Percentiles rank a stretch among this genome's conserved stretches.
Evolutionary conservation across 2,329 filamentous ascomycete species (phyloP).

Genomic region (Apiospora phragmitis): DNA sequence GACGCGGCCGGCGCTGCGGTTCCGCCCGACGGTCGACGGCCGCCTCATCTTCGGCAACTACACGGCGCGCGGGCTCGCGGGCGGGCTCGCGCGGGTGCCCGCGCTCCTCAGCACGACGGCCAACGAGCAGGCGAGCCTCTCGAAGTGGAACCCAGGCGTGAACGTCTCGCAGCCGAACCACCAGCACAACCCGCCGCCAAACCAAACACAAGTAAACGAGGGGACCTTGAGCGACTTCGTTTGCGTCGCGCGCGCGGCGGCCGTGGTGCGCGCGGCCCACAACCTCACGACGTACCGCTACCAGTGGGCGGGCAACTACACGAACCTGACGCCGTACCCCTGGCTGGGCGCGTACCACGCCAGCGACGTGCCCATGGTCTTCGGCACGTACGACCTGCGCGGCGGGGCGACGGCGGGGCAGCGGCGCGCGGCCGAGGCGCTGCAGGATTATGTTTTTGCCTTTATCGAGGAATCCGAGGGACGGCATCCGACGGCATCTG

Average conservation of each 20-base stretch:
- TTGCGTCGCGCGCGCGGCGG: slow-evolving; percentile 20
- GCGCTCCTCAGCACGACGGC: slow-evolving; percentile 33
- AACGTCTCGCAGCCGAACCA: slow-evolving; percentile 23
- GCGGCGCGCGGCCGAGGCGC: slow-evolving; percentile 23
- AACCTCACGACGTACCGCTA: slow-evolving; percentile 29
- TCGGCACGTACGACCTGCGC: slow-evolving; percentile 36
- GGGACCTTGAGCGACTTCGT: slow-evolving; percentile 24
- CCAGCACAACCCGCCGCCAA: slow-evolving; percentile 25
- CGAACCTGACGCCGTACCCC: slow-evolving; percentile 37
- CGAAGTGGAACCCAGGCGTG: slow-evolving; percentile 24
- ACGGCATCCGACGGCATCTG: slow-evolving; percentile 18
- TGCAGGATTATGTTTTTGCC: slow-evolving; percentile 29
- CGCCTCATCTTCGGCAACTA: slow-evolving; percentile 33
- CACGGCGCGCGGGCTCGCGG: slow-evolving; percentile 24
- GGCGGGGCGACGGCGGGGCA: slow-evolving; percentile 24
- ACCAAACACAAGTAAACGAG: slow-evolving; percentile 14
- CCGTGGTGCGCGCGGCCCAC: slow-evolving; percentile 21
- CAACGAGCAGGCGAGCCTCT: slow-evolving; percentile 32
- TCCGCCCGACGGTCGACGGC: slow-evolving; percentile 31
- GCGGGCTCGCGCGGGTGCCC: slow-evolving; percentile 28
- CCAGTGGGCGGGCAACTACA: slow-evolving; percentile 40
- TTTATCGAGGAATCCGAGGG: slow-evolving; percentile 28
- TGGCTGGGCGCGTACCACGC: slow-evolving; percentile 46
- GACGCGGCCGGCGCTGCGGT: slow-evolving; percentile 23
- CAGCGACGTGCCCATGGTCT: slow-evolving; percentile 37